phyloP scores from a whole-genome alignment of 139 green algal species.

The Micractinium conductrix region DNA sequence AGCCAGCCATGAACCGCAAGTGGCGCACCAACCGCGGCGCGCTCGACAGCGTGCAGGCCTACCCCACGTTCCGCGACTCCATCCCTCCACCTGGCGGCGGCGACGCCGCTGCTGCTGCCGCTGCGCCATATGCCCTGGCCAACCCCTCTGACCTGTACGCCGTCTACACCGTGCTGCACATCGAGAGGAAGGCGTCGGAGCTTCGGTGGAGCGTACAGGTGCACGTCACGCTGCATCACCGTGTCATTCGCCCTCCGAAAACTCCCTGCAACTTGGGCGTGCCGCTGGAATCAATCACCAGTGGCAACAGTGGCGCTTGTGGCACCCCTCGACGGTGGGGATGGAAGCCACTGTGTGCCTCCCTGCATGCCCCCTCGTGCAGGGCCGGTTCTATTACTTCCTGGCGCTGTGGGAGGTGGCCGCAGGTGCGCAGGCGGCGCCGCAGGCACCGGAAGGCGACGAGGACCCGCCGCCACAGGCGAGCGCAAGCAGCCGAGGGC shows the following conservation, averaged over 20 bases:
- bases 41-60: conserved; percentile 30
- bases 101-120: no score
- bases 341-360: no score
- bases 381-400: conserved; percentile 43
- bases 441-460: conserved; percentile 40
- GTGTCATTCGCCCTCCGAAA: no score
- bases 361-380: no score
- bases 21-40: conserved; percentile 47
- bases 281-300: no score
- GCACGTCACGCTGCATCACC: no score
- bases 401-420: conserved; percentile 20
- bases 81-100: conserved; percentile 19
- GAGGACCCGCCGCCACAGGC: conserved; percentile 37
- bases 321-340: no score
- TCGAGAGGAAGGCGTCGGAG: conserved; percentile 43
- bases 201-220: conserved; percentile 41
- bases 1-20: conserved; percentile 52
- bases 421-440: neutral
- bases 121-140: conserved; percentile 16
- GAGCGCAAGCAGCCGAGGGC: neutral
- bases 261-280: no score
- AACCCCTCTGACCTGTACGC: conserved; percentile 46
- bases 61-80: conserved; percentile 16
- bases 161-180: conserved; percentile 54
- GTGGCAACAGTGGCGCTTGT: no score